Evolutionary conservation across 2,329 filamentous ascomycete genomes (phyloP), one percentile per base, ranked within the genome.

Genomic region (Hymenoscyphus scutula): DNA sequence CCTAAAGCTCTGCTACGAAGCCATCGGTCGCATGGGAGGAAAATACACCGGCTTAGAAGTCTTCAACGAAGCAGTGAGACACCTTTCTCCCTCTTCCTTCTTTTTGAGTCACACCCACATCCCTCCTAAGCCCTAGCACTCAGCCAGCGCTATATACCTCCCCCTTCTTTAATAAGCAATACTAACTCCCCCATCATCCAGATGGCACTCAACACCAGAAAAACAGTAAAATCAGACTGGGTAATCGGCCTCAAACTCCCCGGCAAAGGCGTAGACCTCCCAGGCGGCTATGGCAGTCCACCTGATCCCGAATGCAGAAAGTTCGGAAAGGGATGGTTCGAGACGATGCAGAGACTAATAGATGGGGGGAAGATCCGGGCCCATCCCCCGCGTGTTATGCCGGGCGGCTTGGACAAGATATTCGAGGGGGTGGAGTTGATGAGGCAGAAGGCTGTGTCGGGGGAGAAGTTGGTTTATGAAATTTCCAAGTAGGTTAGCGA

Each of bases 1-100:
- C 2, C 74, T 73, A 41, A 57, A 64, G 5, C 55, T 75, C 11
- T 79, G 77, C 68, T 77, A 76, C 61, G 70, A 55, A 3, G 71
- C 74, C 3, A 72, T 78, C 19, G 74, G 76, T 5, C 66, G 69
- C 7, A 66, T 53, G 11, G 74, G 75, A 13, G 74, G 64, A 19
- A 61, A 61, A 51, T 76, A 65, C 41, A 63, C 57, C 7, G 45
- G 34, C 15, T 53, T 65, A 5, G 61, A 65, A 19, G 29, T 54
- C 15, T 57, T 62, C 56, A n/a, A 38, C 15, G 6, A 11, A 29
- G n/a, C n/a, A n/a, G n/a, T n/a, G n/a, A n/a, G n/a, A n/a, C n/a
- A n/a, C n/a, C n/a, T n/a, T n/a, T n/a, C n/a, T n/a, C n/a, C n/a
- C n/a, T n/a, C n/a, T n/a, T n/a, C n/a, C n/a, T n/a, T n/a, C n/a